Evolutionary conservation across 208 protist genomes (phyloP).

Genomic region (Blechomonas ayalai): DNA sequence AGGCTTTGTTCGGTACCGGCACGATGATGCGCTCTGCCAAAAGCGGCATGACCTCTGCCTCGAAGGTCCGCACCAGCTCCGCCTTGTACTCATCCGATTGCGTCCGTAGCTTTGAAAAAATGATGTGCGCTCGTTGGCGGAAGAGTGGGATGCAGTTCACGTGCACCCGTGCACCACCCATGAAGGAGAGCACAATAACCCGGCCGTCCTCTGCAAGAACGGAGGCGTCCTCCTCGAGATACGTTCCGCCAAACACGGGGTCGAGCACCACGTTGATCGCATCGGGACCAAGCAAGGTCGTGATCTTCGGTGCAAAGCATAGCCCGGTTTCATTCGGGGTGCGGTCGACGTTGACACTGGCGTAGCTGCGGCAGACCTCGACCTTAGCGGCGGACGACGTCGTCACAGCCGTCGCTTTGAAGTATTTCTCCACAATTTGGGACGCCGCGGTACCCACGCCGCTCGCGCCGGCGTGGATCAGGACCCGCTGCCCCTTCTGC

Average conservation of each 20-base stretch:
- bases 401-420: slow-evolving; percentile 49
- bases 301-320: slow-evolving; percentile 64
- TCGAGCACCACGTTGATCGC: slow-evolving; percentile 72
- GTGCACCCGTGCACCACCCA: slow-evolving; percentile 46
- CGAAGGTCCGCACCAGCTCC: slow-evolving; percentile 39
- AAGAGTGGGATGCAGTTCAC: slow-evolving; percentile 61
- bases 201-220: slow-evolving; percentile 62
- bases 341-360: slow-evolving; percentile 40
- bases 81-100: slow-evolving; percentile 51
- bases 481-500: slow-evolving; percentile 56
- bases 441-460: slow-evolving; percentile 82
- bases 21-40: slow-evolving; percentile 38
- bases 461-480: slow-evolving; percentile 85
- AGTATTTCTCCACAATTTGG: slow-evolving; percentile 81
- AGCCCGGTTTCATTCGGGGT: slow-evolving; percentile 55
- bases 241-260: slow-evolving; percentile 66
- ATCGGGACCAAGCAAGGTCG: slow-evolving; percentile 28
- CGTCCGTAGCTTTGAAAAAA: slow-evolving; percentile 70
- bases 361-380: slow-evolving; percentile 61
- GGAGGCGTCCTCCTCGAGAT: slow-evolving; percentile 47
- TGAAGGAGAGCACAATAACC: slow-evolving; percentile 58
- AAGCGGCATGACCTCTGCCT: slow-evolving; percentile 51
- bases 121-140: slow-evolving; percentile 44
- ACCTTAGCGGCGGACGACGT: slow-evolving; percentile 64
- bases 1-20: slow-evolving; percentile 60